phyloP scores from a whole-genome alignment of 805 yeast genomes.

The Wickerhamomyces rabaulensis region DNA sequence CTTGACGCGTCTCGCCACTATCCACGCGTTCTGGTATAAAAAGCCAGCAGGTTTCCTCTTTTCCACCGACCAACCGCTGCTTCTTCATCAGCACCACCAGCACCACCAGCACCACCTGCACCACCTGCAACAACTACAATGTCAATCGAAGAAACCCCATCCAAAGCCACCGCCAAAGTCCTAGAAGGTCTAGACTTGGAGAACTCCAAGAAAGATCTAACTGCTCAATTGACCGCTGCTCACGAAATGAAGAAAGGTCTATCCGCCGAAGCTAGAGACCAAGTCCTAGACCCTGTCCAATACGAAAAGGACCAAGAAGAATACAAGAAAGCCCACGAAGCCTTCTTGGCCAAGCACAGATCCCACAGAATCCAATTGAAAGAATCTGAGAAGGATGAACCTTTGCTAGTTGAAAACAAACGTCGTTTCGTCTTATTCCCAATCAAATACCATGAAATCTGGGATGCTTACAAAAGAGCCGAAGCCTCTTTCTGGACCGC shows the following conservation, averaged over 20 bases:
- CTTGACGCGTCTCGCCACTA: not conserved
- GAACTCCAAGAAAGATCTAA: slow-evolving; percentile 38
- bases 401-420: slow-evolving; percentile 77
- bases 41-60: not conserved
- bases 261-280: slow-evolving; percentile 14
- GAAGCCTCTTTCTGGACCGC: slow-evolving; percentile 99
- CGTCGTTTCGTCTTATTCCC: slow-evolving; percentile 93
- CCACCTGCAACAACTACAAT: slow-evolving; percentile 6
- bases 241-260: slow-evolving; percentile 9
- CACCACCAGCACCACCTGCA: not conserved
- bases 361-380: slow-evolving; percentile 70
- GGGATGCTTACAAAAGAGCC: slow-evolving; percentile 98
- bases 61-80: no score
- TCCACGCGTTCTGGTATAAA: not conserved
- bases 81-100: no score
- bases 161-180: slow-evolving; percentile 57
- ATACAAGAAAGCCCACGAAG: slow-evolving; percentile 38
- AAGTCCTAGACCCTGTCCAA: slow-evolving; percentile 3
- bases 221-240: slow-evolving; percentile 35
- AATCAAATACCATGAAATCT: slow-evolving; percentile 92
- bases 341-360: slow-evolving; percentile 55
- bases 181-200: slow-evolving; percentile 46
- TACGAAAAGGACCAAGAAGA: slow-evolving; percentile 6
- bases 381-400: slow-evolving; percentile 82
- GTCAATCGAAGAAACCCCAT: slow-evolving; percentile 63